A percentile compares a stretch with the other conserved stretches of the same genome.
These are phyloP conservation scores for Candida taoyuanica DNA, from an alignment of 805 yeast genomes.

Conservation along the genomic window DNA sequence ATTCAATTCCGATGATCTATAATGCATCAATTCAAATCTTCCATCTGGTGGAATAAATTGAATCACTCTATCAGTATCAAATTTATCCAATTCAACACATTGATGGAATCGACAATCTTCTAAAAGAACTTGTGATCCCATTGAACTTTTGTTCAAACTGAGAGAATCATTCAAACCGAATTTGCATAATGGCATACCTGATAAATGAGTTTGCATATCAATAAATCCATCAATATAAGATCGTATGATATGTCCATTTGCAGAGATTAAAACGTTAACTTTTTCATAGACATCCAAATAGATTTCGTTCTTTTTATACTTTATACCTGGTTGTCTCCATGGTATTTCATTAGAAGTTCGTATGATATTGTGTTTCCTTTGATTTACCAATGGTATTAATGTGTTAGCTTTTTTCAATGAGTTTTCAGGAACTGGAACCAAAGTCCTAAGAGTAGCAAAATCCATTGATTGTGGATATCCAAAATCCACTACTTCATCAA, in stretches of 20 bases:
- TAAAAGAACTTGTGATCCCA: too few species aligned
- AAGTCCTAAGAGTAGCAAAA: conserved; percentile 32
- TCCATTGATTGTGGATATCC: conserved; percentile 77
- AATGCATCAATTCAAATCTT: conserved; percentile 75
- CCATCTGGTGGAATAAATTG: conserved; percentile 87
- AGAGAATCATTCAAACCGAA: conserved; percentile 67
- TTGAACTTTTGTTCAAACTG: conserved; percentile 26
- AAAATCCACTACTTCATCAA: conserved; percentile 72
- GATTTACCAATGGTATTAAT: not conserved
- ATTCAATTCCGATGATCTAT: conserved; percentile 53
- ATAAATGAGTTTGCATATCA: conserved; percentile 61
- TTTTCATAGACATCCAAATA: conserved; percentile 72
- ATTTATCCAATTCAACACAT: conserved; percentile 70
- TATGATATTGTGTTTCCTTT: conserved; percentile 6
- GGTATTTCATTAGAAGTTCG: conserved; percentile 29
- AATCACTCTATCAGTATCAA: conserved; percentile 60
- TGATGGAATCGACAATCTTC: conserved; percentile 86
- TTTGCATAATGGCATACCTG: conserved; percentile 81
- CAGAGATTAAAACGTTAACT: conserved; percentile 62
- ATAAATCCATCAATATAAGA: conserved; percentile 76
- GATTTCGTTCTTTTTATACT: conserved; percentile 78
- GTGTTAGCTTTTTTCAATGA: not conserved
- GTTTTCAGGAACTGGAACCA: conserved; percentile 26
- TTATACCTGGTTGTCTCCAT: conserved; percentile 70
- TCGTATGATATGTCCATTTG: conserved; percentile 58